Percentiles rank a stretch among this genome's conserved stretches.
phyloP scores from a whole-genome alignment of 192 early-diverging fungal species.

The Phycomyces nitens region DNA sequence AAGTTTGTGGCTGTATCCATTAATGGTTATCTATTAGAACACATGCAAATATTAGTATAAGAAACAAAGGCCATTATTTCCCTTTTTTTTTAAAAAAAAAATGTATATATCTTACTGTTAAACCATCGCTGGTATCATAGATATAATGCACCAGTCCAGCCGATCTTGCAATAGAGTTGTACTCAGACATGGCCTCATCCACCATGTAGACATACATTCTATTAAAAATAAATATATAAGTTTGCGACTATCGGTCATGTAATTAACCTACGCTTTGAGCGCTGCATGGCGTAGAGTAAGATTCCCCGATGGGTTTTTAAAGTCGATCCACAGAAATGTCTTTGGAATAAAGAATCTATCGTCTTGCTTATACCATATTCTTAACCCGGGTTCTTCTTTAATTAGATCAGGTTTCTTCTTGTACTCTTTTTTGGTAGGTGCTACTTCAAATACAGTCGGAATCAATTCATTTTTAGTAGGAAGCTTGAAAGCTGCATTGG shows the following conservation, averaged over 20 bases:
- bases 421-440: slow-evolving; percentile 25
- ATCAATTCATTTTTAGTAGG: slow-evolving; percentile 81
- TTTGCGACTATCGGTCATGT: background rate
- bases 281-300: slow-evolving; percentile 67
- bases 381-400: slow-evolving; percentile 44
- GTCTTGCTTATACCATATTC: slow-evolving; percentile 93
- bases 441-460: slow-evolving; percentile 70
- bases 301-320: slow-evolving; percentile 70
- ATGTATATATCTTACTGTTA: slow-evolving; percentile 55
- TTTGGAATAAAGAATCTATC: slow-evolving; percentile 88
- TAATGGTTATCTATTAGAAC: slow-evolving; percentile 49
- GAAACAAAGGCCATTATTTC: slow-evolving; percentile 48
- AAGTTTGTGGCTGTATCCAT: slow-evolving; percentile 86
- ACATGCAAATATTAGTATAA: slow-evolving; percentile 41
- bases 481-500: slow-evolving; percentile 31
- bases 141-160: slow-evolving; percentile 56
- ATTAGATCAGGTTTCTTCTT: slow-evolving; percentile 49
- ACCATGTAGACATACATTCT: slow-evolving; percentile 36
- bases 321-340: slow-evolving; percentile 65
- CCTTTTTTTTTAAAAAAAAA: slow-evolving; percentile 42
- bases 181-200: slow-evolving; percentile 40
- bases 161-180: slow-evolving; percentile 45
- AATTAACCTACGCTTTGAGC: slow-evolving; percentile 22
- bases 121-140: slow-evolving; percentile 41
- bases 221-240: slow-evolving; percentile 14